phyloP scores from a whole-genome alignment of 2,329 filamentous ascomycete species.

The Exophiala calicioides region DNA sequence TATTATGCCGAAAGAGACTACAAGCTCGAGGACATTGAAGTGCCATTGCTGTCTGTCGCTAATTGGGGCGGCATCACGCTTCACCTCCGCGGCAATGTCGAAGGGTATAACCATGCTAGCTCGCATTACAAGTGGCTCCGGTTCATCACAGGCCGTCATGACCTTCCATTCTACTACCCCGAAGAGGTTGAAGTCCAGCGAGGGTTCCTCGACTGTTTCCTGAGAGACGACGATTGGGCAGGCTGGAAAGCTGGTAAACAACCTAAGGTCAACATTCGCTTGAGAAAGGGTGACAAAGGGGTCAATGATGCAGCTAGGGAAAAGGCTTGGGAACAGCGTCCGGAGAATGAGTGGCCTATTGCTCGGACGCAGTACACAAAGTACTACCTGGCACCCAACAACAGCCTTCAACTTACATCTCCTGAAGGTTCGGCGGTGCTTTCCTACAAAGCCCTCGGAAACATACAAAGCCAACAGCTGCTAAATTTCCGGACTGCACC shows the following conservation, averaged over 20 bases:
- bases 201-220: constrained; percentile 69
- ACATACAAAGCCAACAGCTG: constrained; percentile 54
- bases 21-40: constrained; percentile 64
- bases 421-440: constrained; percentile 55
- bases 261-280: constrained; percentile 51
- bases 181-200: constrained; percentile 68
- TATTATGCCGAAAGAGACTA: constrained; percentile 69
- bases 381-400: constrained; percentile 58
- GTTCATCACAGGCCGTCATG: constrained; percentile 69
- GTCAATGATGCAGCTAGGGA: constrained; percentile 66
- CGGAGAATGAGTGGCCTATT: constrained; percentile 67
- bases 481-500: constrained; percentile 60
- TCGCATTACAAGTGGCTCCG: constrained; percentile 69
- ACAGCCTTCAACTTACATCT: constrained; percentile 37
- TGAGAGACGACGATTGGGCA: constrained; percentile 64
- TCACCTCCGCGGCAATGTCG: constrained; percentile 68
- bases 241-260: constrained; percentile 39
- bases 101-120: constrained; percentile 63
- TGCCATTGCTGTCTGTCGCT: constrained; percentile 66
- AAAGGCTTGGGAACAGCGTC: constrained; percentile 55
- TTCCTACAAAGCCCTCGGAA: constrained; percentile 62
- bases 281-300: constrained; percentile 65
- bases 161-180: constrained; percentile 70
- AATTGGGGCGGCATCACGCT: constrained; percentile 73
- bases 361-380: constrained; percentile 64